phyloP scores from a whole-genome alignment of 192 early-diverging fungal species.

The Linnemannia schmuckeri region DNA sequence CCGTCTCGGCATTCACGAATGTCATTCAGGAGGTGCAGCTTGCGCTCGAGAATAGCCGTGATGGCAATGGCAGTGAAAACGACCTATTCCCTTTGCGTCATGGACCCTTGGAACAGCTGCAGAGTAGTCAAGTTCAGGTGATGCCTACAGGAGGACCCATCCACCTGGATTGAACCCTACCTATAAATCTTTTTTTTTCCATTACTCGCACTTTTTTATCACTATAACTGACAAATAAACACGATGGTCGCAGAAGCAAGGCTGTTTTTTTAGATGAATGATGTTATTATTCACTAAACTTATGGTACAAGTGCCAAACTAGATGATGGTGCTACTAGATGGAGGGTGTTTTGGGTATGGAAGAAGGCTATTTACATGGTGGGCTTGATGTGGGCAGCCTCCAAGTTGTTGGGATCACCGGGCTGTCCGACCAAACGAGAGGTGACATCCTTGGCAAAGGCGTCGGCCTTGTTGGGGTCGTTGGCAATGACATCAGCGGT shows the following conservation, averaged over 20 bases:
- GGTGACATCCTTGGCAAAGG: slow-evolving; percentile 11
- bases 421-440: slow-evolving; percentile 22
- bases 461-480: slow-evolving; percentile 19
- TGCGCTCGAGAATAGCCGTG: neutral
- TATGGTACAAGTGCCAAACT: neutral
- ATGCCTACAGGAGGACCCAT: neutral
- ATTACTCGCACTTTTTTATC: neutral
- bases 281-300: neutral
- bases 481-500: neutral
- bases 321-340: too few species aligned
- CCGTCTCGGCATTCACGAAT: slow-evolving; percentile 27
- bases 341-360: neutral
- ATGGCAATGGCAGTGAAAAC: neutral
- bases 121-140: neutral
- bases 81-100: neutral
- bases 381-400: slow-evolving; percentile 11
- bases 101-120: neutral
- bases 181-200: neutral
- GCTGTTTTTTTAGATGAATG: too few species aligned
- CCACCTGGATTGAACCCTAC: neutral
- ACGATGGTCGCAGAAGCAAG: too few species aligned
- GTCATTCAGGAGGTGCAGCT: slow-evolving; percentile 26
- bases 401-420: slow-evolving; percentile 20
- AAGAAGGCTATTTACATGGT: slow-evolving; percentile 21
- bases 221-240: too few species aligned